Conservation (phyloP, 345 rosid species). For the Geranium rotundifolium region DNA sequence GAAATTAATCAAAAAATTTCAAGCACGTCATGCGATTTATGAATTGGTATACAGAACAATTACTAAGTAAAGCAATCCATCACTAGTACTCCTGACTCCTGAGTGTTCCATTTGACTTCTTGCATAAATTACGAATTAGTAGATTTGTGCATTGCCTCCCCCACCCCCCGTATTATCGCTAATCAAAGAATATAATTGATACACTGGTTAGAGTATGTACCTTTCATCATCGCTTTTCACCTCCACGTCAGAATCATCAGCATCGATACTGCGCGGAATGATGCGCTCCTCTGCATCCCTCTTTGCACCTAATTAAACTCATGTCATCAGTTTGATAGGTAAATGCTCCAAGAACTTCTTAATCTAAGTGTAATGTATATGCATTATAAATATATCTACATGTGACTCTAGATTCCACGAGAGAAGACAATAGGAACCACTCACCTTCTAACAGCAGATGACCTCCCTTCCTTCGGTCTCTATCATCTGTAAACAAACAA, state of each 20-base stretch:
- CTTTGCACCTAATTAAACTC: constrained; percentile 36
- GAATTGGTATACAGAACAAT: too few relatives aligned
- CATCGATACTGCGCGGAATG: constrained; percentile 74
- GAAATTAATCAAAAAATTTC: too few relatives aligned
- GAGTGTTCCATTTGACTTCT: too few relatives aligned
- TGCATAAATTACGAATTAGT: too few relatives aligned
- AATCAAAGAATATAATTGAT: too few relatives aligned
- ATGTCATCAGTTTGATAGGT: background rate
- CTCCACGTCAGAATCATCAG: constrained; percentile 94
- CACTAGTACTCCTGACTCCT: too few relatives aligned
- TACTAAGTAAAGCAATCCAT: too few relatives aligned
- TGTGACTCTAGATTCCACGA: background rate
- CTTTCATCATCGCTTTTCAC: constrained; percentile 56
- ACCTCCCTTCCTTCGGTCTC: constrained; percentile 71
- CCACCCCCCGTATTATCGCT: too few relatives aligned
- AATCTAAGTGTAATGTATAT: background rate
- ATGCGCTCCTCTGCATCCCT: constrained; percentile 80
- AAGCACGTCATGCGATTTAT: too few relatives aligned
- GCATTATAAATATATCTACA: too few relatives aligned
- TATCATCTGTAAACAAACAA: constrained; percentile 47
- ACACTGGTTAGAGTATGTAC: constrained; percentile 18
- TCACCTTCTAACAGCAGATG: constrained; percentile 77
- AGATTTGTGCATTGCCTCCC: too few relatives aligned
- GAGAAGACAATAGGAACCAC: background rate
- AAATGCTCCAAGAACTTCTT: background rate